phyloP scores from a whole-genome alignment of 352 stramenopile genomes.

The Pythium dissimile region DNA sequence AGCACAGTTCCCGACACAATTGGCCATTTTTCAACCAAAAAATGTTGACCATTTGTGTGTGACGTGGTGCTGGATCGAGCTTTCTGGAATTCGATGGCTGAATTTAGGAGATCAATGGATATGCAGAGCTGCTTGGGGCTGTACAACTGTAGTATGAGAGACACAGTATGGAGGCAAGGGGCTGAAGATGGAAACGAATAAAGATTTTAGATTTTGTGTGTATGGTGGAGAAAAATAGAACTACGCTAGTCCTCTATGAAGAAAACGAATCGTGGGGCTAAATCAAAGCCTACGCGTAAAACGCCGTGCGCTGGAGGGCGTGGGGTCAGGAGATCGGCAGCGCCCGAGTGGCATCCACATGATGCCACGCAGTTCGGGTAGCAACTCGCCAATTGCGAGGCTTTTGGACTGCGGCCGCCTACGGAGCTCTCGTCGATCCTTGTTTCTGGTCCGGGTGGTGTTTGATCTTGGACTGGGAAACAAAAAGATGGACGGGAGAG shows the following conservation, averaged over 20 bases:
- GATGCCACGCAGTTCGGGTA: slow-evolving; percentile 27
- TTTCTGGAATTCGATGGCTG: background rate
- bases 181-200: no score
- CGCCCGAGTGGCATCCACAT: slow-evolving; percentile 25
- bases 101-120: background rate
- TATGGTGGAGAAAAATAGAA: background rate
- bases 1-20: slow-evolving; percentile 4
- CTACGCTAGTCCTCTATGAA: background rate
- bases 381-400: slow-evolving; percentile 33
- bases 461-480: background rate
- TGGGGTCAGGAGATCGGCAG: slow-evolving; percentile 15
- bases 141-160: no score
- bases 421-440: background rate
- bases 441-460: background rate
- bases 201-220: no score
- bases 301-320: background rate
- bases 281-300: background rate
- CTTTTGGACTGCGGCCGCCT: slow-evolving; percentile 26
- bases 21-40: background rate
- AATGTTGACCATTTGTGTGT: slow-evolving; percentile 1
- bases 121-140: no score
- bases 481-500: background rate
- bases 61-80: slow-evolving; percentile 4
- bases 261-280: background rate
- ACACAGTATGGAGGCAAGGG: background rate